Base-by-base conservation (phyloP, 768 basidiomycete genomes). In the Amanita muscaria region DNA sequence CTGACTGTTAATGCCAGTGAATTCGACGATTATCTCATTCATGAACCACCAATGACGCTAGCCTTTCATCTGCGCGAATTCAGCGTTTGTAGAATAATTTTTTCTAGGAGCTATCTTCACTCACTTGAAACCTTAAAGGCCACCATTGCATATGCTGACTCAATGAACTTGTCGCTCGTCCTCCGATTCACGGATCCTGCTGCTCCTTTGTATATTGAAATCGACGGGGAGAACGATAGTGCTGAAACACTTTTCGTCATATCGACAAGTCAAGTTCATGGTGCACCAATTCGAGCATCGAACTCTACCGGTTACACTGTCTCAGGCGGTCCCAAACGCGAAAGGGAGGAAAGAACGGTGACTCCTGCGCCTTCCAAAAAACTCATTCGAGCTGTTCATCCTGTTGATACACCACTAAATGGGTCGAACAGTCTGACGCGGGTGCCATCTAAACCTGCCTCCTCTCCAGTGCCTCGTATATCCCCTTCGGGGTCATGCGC, bases 1-100 rank as follows among this genome's bases (percentile, higher is more conserved):
- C 67, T 90, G 38, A 73, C 73, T 1, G 80, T 91, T 41, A 83
- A 80, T 46, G 74, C 74, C 1, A 83, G 86, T 31, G 89, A 90
- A 54, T 91, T 91, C 50, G 87, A 90, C 41, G 63, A 71, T 5
- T 91, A 89, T 55, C 75, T 85, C 36, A 65, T 89, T 9, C 70
- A 68, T 53, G 63, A 70, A 8, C 63, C 74, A 14, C 83, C 88
- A 1, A 74, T 74, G 24, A 79, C 76, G 3, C 74, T 91, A 41
- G 79, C 78, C 1, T 88, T 90, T 53, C 88, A 89, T 61, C 62
- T 91, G 22, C 77, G 83, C 29, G 88, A 91, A 64, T 88, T 91
- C 62, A 87, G 80, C 48, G 88, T 88, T 50, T 47, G 70, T 58
- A 16, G 9, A 18, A 10, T 46, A 25, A 14, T 21, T 12, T 16